Percentiles rank a stretch among this genome's conserved stretches.
Conservation (phyloP, 345 rosid species). For the Leavenworthia alabamica region DNA sequence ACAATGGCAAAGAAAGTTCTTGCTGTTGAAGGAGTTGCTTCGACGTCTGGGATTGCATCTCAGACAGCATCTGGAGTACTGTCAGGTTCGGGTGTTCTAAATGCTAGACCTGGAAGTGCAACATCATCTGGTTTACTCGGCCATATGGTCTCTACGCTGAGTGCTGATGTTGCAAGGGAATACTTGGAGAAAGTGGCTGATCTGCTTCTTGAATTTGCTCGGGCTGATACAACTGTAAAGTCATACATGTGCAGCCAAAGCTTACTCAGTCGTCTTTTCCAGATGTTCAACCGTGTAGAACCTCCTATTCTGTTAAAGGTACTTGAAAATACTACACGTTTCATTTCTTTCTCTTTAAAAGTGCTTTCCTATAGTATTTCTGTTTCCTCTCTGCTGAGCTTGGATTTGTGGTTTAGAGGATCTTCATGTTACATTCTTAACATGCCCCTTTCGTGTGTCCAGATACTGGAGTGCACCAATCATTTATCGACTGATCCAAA, state of each 20-base stretch:
- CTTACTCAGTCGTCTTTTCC: constrained; percentile 82
- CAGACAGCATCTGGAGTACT: constrained; percentile 91
- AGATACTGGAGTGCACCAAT: constrained; percentile 85
- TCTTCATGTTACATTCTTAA: constrained; percentile 6
- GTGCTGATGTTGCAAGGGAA: constrained; percentile 89
- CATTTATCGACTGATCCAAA: constrained; percentile 88
- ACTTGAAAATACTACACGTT: constrained; percentile 6
- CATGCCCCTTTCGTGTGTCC: constrained; percentile 22
- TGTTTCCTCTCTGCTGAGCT: not conserved
- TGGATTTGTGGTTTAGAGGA: not conserved
- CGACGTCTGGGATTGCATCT: constrained; percentile 77
- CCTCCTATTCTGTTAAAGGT: constrained; percentile 89
- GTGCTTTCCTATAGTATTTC: not conserved
- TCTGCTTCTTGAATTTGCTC: constrained; percentile 94
- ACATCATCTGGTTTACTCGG: constrained; percentile 90
- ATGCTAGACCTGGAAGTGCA: constrained; percentile 95
- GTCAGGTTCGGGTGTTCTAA: constrained; percentile 95
- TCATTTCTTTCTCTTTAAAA: not conserved
- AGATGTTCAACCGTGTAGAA: constrained; percentile 84
- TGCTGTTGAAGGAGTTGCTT: constrained; percentile 60
- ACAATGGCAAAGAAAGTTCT: constrained; percentile 53
- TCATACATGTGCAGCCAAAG: constrained; percentile 92
- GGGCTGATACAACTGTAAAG: constrained; percentile 89
- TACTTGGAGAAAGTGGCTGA: constrained; percentile 96
- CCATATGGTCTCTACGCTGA: constrained; percentile 82